phyloP scores from a whole-genome alignment of 331 rosid species.

The Prunus yedoensis region DNA sequence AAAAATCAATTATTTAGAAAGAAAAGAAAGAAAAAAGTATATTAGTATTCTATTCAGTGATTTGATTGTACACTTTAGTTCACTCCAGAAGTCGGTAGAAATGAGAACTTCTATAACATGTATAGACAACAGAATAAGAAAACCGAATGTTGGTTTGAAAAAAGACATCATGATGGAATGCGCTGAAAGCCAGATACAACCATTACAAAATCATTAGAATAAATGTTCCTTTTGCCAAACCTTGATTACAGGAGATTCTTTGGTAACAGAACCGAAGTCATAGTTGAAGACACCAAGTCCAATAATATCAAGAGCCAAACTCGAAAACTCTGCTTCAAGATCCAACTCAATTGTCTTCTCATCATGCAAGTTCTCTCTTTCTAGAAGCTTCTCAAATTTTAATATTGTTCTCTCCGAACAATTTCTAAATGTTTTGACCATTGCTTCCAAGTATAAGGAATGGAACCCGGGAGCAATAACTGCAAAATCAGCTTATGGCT shows the following conservation, averaged over 20 bases:
- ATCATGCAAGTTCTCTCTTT: constrained; percentile 42
- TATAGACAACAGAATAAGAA: not conserved
- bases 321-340: constrained; percentile 96
- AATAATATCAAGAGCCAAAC: constrained; percentile 93
- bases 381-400: constrained; percentile 68
- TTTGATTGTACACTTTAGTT: not conserved
- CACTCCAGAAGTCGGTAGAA: not conserved
- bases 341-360: constrained; percentile 66
- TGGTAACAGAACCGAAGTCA: constrained; percentile 96
- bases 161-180: not conserved
- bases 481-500: constrained; percentile 35
- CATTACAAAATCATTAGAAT: not conserved
- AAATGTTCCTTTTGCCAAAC: constrained; percentile 33
- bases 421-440: constrained; percentile 66
- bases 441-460: constrained; percentile 80
- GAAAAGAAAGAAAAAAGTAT: not conserved
- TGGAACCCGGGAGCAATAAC: constrained; percentile 97
- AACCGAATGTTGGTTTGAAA: not conserved
- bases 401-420: constrained; percentile 74
- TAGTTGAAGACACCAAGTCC: constrained; percentile 95
- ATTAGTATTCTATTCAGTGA: not conserved
- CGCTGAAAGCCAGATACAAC: constrained; percentile 2
- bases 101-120: not conserved
- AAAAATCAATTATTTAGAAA: not conserved
- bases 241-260: constrained; percentile 97